phyloP scores from a whole-genome alignment of 352 stramenopile genomes.

The Pythium oligandrum region DNA sequence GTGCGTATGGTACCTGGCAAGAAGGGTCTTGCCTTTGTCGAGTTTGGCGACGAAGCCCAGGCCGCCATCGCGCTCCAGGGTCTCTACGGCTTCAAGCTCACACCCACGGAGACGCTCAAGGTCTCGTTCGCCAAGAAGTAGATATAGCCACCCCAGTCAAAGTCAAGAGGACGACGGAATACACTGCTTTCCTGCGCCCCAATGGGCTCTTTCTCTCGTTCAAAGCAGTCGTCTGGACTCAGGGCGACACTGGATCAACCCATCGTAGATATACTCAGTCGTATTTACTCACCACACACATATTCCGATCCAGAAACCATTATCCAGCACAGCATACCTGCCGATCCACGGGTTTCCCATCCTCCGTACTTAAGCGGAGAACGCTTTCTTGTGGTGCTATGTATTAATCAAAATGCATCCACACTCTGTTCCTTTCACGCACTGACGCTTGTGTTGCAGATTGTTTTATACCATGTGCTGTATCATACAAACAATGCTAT shows the following conservation, averaged over 20 bases:
- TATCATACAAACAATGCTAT: no score
- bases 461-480: slow-evolving; percentile 6
- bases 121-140: slow-evolving; percentile 87
- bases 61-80: slow-evolving; percentile 76
- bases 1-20: slow-evolving; percentile 93
- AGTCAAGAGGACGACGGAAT: neutral
- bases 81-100: slow-evolving; percentile 83
- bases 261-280: no score
- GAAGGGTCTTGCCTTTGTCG: slow-evolving; percentile 93
- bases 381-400: slow-evolving; percentile 16
- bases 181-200: neutral
- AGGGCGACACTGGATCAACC: no score
- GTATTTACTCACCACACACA: no score
- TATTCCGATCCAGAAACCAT: neutral
- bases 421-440: no score
- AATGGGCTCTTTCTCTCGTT: no score
- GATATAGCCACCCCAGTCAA: neutral
- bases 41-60: slow-evolving; percentile 91
- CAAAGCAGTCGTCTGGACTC: no score
- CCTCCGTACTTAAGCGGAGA: slow-evolving; percentile 13
- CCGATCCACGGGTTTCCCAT: no score
- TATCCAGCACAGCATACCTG: no score
- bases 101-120: slow-evolving; percentile 72
- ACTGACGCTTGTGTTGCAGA: no score
- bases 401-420: slow-evolving; percentile 7